phyloP scores from a whole-genome alignment of 331 rosid genomes.

The Quercus lobata region DNA sequence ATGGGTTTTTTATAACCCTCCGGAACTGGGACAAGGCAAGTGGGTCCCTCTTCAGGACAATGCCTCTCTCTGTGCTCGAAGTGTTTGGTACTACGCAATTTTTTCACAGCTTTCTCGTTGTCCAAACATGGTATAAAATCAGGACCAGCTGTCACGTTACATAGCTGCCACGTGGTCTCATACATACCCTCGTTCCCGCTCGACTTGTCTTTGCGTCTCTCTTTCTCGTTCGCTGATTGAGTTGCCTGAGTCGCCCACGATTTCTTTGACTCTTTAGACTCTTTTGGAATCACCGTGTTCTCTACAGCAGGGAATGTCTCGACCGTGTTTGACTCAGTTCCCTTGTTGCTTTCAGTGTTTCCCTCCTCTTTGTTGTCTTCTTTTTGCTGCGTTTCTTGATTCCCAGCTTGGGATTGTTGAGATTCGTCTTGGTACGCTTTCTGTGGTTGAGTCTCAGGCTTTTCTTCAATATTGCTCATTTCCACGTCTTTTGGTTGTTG shows the following conservation, averaged over 20 bases:
- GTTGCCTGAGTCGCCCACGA: conserved; percentile 69
- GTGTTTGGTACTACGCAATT: conserved; percentile 47
- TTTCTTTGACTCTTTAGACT: conserved; percentile 57
- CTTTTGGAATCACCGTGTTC: conserved; percentile 39
- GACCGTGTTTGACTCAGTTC: conserved; percentile 14
- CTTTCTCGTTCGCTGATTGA: conserved; percentile 66
- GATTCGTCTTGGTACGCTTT: conserved; percentile 11
- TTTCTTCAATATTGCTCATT: conserved; percentile 32
- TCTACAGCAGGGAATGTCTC: conserved; percentile 24
- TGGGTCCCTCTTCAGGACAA: conserved; percentile 74
- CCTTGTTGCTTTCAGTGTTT: neutral
- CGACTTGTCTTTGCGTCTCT: conserved; percentile 59
- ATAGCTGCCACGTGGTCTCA: conserved; percentile 54
- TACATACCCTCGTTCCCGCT: conserved; percentile 24
- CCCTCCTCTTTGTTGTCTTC: conserved; percentile 12
- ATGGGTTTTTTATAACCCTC: conserved; percentile 55
- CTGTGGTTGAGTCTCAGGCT: conserved; percentile 17
- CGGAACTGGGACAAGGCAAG: conserved; percentile 71
- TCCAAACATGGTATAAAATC: conserved; percentile 96
- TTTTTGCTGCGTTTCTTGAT: conserved; percentile 7
- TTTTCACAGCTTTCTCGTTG: conserved; percentile 60
- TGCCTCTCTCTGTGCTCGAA: conserved; percentile 90
- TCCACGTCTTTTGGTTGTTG: conserved; percentile 15
- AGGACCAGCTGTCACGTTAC: conserved; percentile 63
- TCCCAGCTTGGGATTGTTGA: neutral